Evolutionary conservation across 345 rosid species (phyloP).

Genomic region (Acer negundo): DNA sequence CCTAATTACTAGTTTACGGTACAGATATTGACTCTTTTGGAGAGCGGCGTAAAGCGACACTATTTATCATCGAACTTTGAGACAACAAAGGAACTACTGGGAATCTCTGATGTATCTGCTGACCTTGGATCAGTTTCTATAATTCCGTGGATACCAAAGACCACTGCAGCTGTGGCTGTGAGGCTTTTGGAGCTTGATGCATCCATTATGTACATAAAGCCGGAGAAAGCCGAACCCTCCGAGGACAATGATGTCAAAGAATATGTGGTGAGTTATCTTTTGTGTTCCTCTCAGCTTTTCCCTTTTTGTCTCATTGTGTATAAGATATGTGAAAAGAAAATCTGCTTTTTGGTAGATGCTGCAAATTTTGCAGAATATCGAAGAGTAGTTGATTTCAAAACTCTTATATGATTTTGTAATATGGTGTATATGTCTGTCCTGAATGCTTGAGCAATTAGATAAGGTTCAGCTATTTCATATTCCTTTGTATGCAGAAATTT

Average conservation of each 20-base stretch:
- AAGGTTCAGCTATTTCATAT: neutral
- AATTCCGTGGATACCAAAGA: conserved; percentile 98
- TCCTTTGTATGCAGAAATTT: conserved; percentile 52
- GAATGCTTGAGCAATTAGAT: neutral
- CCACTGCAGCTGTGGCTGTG: conserved; percentile 77
- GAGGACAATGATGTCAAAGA: conserved; percentile 48
- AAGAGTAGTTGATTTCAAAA: neutral
- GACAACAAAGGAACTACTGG: conserved; percentile 72
- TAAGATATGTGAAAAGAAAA: neutral
- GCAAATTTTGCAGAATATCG: neutral
- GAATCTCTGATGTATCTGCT: conserved; percentile 23
- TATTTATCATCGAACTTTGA: conserved; percentile 57
- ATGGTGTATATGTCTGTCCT: neutral
- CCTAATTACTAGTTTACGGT: conserved; percentile 22
- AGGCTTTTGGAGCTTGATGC: conserved; percentile 86
- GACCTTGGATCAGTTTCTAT: conserved; percentile 48
- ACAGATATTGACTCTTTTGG: conserved; percentile 73
- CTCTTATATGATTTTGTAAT: neutral
- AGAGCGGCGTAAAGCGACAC: conserved; percentile 72
- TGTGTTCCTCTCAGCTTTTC: neutral
- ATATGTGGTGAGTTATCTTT: conserved; percentile 52
- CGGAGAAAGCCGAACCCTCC: conserved; percentile 53
- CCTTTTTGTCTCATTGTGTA: neutral
- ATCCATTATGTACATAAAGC: conserved; percentile 54
- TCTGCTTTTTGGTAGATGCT: neutral